Conservation (phyloP, 352 stramenopile species). For the Pythium volutum region DNA sequence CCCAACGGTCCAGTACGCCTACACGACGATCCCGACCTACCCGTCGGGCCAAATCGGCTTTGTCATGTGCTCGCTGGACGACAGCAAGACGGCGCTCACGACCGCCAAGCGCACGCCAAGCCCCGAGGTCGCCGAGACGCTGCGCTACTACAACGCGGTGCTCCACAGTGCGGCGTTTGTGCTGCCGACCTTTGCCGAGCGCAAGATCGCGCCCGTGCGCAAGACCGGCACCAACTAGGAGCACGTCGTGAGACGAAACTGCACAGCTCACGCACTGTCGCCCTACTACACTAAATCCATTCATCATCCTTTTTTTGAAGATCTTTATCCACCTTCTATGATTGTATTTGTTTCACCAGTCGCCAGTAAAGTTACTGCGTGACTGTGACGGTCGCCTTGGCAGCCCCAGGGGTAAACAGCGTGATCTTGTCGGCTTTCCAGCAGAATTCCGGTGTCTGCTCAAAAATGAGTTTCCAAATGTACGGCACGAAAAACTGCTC, state of each 20-base stretch:
- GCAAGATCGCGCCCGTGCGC: slow-evolving; percentile 74
- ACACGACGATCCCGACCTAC: slow-evolving; percentile 99
- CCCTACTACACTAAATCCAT: slow-evolving; percentile 1
- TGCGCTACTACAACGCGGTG: slow-evolving; percentile 95
- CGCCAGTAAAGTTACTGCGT: slow-evolving; percentile 20
- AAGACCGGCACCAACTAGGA: slow-evolving; percentile 48
- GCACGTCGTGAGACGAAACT: background rate
- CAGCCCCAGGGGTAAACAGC: slow-evolving; percentile 44
- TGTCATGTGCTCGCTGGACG: slow-evolving; percentile 88
- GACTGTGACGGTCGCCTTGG: slow-evolving; percentile 15
- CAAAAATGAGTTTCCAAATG: slow-evolving; percentile 72
- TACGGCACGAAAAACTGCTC: slow-evolving; percentile 81
- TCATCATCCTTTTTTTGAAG: background rate
- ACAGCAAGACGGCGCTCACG: slow-evolving; percentile 47
- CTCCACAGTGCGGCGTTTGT: slow-evolving; percentile 97
- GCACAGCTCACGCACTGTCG: background rate
- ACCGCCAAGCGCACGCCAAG: slow-evolving; percentile 69
- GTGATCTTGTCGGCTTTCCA: slow-evolving; percentile 83
- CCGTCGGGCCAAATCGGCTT: slow-evolving; percentile 99
- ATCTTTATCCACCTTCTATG: background rate
- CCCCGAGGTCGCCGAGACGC: slow-evolving; percentile 54
- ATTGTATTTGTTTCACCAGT: background rate
- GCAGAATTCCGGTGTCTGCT: slow-evolving; percentile 73
- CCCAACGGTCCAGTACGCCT: slow-evolving; percentile 97
- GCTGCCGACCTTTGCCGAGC: slow-evolving; percentile 92